phyloP scores from a whole-genome alignment of 2,329 filamentous ascomycete genomes.

The Colletotrichum scovillei region DNA sequence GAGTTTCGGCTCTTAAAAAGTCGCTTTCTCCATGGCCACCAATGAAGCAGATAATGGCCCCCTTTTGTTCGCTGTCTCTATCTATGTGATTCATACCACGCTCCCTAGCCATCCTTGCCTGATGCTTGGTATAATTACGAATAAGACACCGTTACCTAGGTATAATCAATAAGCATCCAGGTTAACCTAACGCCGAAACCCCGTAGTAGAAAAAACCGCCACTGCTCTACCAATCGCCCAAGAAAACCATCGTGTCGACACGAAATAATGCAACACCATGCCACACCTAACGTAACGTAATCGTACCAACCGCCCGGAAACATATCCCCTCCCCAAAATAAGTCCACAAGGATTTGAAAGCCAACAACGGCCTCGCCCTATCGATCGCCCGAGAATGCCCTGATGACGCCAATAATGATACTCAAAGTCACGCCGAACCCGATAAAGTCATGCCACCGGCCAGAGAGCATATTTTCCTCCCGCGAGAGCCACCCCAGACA shows the following conservation, averaged over 20 bases:
- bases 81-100: constrained; percentile 6
- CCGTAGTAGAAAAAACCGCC: not conserved
- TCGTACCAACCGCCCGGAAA: not conserved
- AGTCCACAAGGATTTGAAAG: not conserved
- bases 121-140: constrained; percentile 24
- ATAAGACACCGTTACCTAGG: not conserved
- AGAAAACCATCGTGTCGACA: not conserved
- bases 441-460: constrained; percentile 87
- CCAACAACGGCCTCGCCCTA: not conserved
- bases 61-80: constrained; percentile 18
- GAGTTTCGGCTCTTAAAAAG: constrained; percentile 11
- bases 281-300: not conserved
- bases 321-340: not conserved
- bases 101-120: not conserved
- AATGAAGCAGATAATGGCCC: constrained; percentile 37
- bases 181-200: not conserved
- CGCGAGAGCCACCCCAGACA: constrained; percentile 86
- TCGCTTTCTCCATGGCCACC: constrained; percentile 30
- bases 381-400: constrained; percentile 38
- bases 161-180: not conserved
- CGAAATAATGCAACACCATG: not conserved
- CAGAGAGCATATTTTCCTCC: constrained; percentile 88
- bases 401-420: constrained; percentile 48
- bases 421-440: constrained; percentile 81
- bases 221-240: not conserved